These are phyloP conservation scores for Paramecium sexaurelia DNA, from an alignment of 73 alveolate species.

Conservation along the genomic window DNA sequence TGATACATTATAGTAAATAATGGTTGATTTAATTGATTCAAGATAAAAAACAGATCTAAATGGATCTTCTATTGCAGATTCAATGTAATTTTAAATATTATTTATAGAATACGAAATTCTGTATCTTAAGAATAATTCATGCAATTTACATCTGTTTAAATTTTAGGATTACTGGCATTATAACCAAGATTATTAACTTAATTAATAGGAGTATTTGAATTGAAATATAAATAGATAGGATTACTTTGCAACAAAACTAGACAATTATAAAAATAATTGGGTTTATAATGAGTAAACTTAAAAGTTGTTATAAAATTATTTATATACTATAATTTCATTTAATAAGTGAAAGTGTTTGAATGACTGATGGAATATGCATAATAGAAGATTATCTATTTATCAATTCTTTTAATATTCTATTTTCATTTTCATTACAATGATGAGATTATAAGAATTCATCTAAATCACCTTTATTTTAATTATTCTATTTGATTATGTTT, in stretches of 20 bases:
- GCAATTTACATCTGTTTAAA: constrained; percentile 18
- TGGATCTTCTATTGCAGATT: constrained; percentile 52
- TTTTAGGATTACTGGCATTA: constrained; percentile 26
- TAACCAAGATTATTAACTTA: not conserved
- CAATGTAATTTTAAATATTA: not conserved
- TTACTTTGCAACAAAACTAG: not conserved
- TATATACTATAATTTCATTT: not conserved
- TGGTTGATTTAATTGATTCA: constrained; percentile 34
- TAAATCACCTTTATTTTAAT: not conserved
- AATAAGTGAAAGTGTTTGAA: constrained; percentile 13
- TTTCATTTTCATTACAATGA: constrained; percentile 16
- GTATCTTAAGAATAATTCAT: constrained; percentile 19
- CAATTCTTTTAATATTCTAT: constrained; percentile 9
- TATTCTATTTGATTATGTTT: not conserved
- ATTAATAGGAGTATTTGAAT: not conserved
- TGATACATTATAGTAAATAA: not conserved
- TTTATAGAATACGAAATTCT: constrained; percentile 18
- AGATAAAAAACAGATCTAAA: not conserved
- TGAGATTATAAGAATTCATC: not conserved
- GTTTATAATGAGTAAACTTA: not conserved
- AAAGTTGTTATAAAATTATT: not conserved
- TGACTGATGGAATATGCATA: constrained; percentile 36
- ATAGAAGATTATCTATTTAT: not conserved
- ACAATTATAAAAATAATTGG: not conserved
- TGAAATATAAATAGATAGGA: constrained; percentile 23